Base-by-base conservation (phyloP, 2,329 filamentous ascomycete species). In the Aspergillus brunneoviolaceus region DNA sequence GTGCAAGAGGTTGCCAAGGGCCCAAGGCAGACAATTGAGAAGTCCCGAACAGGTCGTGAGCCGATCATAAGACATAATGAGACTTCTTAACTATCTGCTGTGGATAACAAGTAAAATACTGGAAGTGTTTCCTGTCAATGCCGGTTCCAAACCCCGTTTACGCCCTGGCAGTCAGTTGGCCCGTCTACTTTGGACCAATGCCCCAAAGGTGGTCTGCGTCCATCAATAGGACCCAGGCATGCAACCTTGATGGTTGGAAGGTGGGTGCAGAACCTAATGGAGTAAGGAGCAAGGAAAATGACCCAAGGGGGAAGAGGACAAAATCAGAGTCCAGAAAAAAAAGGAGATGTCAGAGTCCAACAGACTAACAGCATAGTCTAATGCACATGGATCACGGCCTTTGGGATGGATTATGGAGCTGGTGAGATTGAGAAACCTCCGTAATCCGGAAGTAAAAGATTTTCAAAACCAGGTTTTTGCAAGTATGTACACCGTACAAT, bases 401-500 rank as follows among this genome's bases (percentile, higher is more conserved):
- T 19, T 7, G 39, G 39, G 16, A 45, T 45, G 39, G 27, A 29
- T 29, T 29, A 29, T 29, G 27, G 39, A 45, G 16, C 39, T 19
- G 39, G 16, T 45, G 39, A 6, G 39, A 42, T 42, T n/a, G 14
- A 27, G 47, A 63, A 53, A 60, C 51, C 59, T 51, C 61, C 56
- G 49, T 55, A 49, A 59, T 50, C 48, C 61, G 52, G 61, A 57
- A 53, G 45, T 33, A 58, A 51, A 31, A 50, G 45, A 16, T 33
- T 45, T 55, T 55, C 25, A 23, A 47, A 33, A 45, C 53, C 29
- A 33, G 39, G 39, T 45, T 45, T 45, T 45, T 19, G 39, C 39
- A 45, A 14, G 39, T 12, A 16, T 16, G 14, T 16, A 12, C 33
- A 12, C 23, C 23, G 33, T 35, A 12, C 11, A 35, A 16, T 35